Evolutionary conservation across 1,284 basidiomycete genomes (phyloP).

Genomic region (Cystobasidiaceae sp.): DNA sequence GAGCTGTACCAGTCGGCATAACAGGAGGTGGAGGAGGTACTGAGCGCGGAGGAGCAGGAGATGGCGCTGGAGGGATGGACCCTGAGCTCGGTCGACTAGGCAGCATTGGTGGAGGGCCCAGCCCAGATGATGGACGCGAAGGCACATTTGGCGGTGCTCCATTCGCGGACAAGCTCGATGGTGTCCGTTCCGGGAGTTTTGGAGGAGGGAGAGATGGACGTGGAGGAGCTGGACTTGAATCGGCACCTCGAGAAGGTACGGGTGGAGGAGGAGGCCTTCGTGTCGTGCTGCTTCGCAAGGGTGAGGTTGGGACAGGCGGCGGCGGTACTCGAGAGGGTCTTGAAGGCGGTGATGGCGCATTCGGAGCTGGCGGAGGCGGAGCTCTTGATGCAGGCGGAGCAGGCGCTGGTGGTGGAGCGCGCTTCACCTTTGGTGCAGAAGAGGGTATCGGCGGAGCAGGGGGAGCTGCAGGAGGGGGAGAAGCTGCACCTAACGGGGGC

Average conservation of each 20-base stretch:
- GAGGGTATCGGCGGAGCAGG: background rate
- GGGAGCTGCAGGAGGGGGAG: background rate
- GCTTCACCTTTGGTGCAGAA: background rate
- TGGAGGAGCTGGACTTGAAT: slow-evolving; percentile 1
- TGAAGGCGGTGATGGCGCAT: background rate
- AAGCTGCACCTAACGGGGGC: background rate
- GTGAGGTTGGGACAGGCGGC: slow-evolving; percentile 10
- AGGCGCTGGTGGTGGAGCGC: background rate
- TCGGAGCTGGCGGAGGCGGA: slow-evolving; percentile 5
- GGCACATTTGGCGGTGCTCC: background rate
- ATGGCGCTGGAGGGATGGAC: background rate
- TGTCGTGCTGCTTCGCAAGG: background rate
- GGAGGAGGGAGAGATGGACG: background rate
- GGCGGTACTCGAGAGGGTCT: background rate
- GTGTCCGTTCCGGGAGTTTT: slow-evolving; percentile 13
- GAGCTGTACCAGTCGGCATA: background rate
- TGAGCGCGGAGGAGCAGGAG: background rate
- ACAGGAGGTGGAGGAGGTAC: slow-evolving; percentile 16
- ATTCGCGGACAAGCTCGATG: slow-evolving; percentile 10
- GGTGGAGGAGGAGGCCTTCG: slow-evolving; percentile 8
- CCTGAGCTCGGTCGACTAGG: slow-evolving; percentile 14
- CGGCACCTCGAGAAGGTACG: background rate
- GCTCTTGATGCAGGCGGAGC: slow-evolving; percentile 1
- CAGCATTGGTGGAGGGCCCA: background rate
- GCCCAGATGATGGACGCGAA: background rate